These are phyloP conservation scores for Primulina eburnea DNA, from an alignment of 257 asterid genomes.

Conservation along the genomic window DNA sequence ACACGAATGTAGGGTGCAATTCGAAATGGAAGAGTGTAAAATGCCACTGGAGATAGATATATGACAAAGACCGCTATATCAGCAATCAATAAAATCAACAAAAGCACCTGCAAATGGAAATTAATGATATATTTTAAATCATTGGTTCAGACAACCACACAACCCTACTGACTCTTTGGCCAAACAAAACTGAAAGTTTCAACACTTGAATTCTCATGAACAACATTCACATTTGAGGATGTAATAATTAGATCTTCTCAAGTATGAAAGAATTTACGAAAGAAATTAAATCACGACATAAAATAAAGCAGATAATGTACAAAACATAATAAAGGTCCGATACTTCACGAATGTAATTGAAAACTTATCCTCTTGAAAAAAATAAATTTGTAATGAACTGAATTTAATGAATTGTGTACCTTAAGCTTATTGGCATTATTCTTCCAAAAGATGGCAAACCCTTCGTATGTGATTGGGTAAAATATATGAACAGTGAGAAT, in stretches of 20 bases:
- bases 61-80: constrained; percentile 57
- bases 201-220: neutral
- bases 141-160: neutral
- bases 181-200: neutral
- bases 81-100: constrained; percentile 56
- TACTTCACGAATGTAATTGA: constrained; percentile 10
- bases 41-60: constrained; percentile 63
- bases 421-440: constrained; percentile 58
- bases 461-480: constrained; percentile 80
- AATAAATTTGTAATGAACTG: constrained; percentile 11
- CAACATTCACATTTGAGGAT: neutral
- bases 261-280: neutral
- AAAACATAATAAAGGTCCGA: neutral
- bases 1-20: constrained; percentile 87
- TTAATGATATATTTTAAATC: neutral
- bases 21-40: constrained; percentile 74
- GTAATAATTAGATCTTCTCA: constrained; percentile 2
- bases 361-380: constrained; percentile 16
- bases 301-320: constrained; percentile 12
- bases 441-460: constrained; percentile 68
- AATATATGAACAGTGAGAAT: constrained; percentile 68
- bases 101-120: constrained; percentile 53
- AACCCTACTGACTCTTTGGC: neutral
- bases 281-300: constrained; percentile 13
- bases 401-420: constrained; percentile 42